Evolutionary conservation across 495 filamentous ascomycete species (phyloP), one percentile per base, ranked within the genome.

Genomic region (Gamarada debralockiae): DNA sequence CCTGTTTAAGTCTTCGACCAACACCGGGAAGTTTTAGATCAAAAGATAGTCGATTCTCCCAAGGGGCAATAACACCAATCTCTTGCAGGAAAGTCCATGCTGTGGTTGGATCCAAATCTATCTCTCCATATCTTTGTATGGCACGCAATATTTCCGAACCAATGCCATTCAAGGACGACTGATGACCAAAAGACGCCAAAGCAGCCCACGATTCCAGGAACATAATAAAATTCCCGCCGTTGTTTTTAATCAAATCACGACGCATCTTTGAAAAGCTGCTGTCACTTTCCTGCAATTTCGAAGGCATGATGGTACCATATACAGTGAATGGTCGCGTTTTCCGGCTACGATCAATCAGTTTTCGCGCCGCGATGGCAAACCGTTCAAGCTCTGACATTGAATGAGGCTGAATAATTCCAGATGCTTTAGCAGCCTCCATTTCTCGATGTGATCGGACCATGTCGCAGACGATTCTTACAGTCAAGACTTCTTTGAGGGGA

Each of bases 31-130:
- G 68, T 29, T 73, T 73, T 39, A 84, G 70, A 36, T 78, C 73
- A 56, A 87, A 82, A 0, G 83, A 67, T n/a, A 77, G 67, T 27
- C 77, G 68, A 59, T 92, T 85, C 57, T 95, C 88, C 86, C 90
- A 96, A 0, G 90, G 88, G 2, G 80, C 63, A 48, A 95, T 75
- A 23, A 85, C 84, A 3, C 92, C 93, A 21, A 97, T 73, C 67
- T 98, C 93, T 58, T 95, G 87, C 27, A 97, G 66, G 51, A 96
- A 87, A 8, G 85, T 73, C 62, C 78, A 84, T 6, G 76, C 87
- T 3, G 79, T 81, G 3, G 70, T 61, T 13, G 66, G 54, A 46
- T 78, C 73, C n/a, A 89, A 65, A n/a, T 41, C 43, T 40, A 78
- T 67, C 3, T 78, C 77, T 17, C 17, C 24, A 63, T 97, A 97